Evolutionary conservation across 352 stramenopile species (phyloP).

Genomic region (Thraustochytrium striatum): DNA sequence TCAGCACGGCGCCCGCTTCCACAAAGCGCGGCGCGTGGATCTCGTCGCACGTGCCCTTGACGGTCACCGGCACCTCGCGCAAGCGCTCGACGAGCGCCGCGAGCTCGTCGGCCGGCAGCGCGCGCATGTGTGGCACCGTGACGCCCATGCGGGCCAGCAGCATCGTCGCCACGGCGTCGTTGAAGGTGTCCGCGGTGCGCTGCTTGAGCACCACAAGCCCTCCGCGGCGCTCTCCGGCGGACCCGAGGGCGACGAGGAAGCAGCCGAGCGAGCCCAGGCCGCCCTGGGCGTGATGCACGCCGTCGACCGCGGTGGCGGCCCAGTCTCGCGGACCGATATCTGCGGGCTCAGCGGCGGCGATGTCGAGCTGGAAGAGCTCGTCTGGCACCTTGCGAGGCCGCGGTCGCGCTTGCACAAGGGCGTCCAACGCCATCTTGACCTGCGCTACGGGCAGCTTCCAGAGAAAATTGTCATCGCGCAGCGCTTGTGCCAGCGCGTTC

Average conservation of each 20-base stretch:
- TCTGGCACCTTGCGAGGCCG: neutral
- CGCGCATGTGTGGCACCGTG: neutral
- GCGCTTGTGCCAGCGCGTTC: neutral
- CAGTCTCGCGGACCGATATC: neutral
- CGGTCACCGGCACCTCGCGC: slow-evolving; percentile 17
- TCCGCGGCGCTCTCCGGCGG: neutral
- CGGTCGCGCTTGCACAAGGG: neutral
- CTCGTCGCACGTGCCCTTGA: neutral
- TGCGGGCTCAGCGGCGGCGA: neutral
- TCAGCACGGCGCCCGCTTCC: slow-evolving; percentile 14
- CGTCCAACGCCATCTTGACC: neutral
- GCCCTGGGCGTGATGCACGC: slow-evolving; percentile 40
- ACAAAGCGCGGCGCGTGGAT: slow-evolving; percentile 29
- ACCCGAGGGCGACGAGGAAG: slow-evolving; percentile 40
- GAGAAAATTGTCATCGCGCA: slow-evolving; percentile 12
- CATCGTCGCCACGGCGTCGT: slow-evolving; percentile 3
- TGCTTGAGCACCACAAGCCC: slow-evolving; percentile 42
- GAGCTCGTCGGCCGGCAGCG: neutral
- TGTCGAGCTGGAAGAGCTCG: slow-evolving; percentile 30
- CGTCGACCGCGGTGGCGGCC: neutral
- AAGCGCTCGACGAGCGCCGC: neutral
- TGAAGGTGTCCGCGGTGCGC: neutral
- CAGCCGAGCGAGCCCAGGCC: slow-evolving; percentile 30
- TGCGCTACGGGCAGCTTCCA: neutral
- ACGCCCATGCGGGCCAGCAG: neutral